Percentiles rank a stretch among this genome's conserved stretches.
These are phyloP conservation scores for Passiflora organensis DNA, from an alignment of 345 rosid species.

Conservation along the genomic window DNA sequence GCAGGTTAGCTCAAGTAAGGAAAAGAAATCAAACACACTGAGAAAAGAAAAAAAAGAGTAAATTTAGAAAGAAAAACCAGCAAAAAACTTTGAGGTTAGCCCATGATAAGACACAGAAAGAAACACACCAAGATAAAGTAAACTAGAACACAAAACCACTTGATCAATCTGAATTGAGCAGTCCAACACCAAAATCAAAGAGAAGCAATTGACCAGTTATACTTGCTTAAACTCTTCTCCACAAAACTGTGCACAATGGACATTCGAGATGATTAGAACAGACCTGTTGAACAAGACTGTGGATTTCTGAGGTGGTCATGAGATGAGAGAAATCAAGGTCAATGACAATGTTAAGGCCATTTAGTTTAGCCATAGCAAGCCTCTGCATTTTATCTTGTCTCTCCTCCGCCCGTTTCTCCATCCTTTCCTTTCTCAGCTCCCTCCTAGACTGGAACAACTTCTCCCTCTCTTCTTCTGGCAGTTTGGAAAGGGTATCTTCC, in stretches of 20 bases:
- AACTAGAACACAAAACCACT: no score
- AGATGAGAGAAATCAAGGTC: conserved; percentile 81
- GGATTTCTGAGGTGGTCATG: conserved; percentile 69
- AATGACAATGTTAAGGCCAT: conserved; percentile 66
- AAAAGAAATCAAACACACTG: not conserved
- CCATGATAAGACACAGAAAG: no score
- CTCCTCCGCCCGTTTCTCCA: conserved; percentile 73
- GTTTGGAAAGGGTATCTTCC: conserved; percentile 42
- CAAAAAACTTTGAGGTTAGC: no score
- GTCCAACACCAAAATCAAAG: no score
- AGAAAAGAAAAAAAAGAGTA: not conserved
- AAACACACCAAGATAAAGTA: no score
- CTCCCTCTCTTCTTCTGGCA: conserved; percentile 16
- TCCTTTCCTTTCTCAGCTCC: conserved; percentile 57
- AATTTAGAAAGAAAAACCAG: no score
- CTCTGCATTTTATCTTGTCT: conserved; percentile 52
- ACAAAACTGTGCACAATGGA: no score
- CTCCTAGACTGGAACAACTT: conserved; percentile 67
- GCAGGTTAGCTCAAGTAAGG: not conserved
- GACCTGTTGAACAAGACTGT: conserved; percentile 90
- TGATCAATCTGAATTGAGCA: no score
- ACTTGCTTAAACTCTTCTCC: no score
- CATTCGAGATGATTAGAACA: no score
- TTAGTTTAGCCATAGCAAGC: conserved; percentile 50
- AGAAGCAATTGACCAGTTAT: no score